Conservation (phyloP, 768 basidiomycete genomes). For the Pleurotus giganteus region DNA sequence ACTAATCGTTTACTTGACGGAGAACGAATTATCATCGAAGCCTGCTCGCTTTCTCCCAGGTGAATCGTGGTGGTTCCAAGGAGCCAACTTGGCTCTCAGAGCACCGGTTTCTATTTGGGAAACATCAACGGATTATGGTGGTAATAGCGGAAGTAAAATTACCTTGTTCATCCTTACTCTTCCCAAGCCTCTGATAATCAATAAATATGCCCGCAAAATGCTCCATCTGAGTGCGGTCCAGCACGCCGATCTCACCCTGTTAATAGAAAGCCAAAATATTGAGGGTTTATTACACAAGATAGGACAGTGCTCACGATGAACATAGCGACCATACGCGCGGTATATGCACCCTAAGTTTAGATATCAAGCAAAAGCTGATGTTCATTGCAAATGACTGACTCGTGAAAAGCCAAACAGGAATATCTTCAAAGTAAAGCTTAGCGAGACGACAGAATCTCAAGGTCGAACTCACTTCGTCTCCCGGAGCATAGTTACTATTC, state of each 20-base stretch:
- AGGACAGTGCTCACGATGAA: conserved; percentile 50
- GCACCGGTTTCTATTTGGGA: conserved; percentile 28
- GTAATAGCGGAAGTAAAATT: conserved; percentile 3
- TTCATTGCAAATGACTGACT: conserved; percentile 29
- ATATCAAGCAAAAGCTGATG: conserved; percentile 8
- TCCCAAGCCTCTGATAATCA: conserved; percentile 60
- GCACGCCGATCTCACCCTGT: conserved; percentile 69
- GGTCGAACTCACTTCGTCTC: conserved; percentile 56
- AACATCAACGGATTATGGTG: conserved; percentile 15
- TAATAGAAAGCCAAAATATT: not conserved
- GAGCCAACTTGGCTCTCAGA: conserved; percentile 43
- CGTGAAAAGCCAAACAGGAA: conserved; percentile 79
- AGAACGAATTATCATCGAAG: conserved; percentile 46
- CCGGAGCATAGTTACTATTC: conserved; percentile 63
- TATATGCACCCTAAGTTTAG: conserved; percentile 63
- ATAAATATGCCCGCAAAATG: conserved; percentile 64
- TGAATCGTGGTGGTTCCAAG: conserved; percentile 52
- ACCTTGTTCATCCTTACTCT: conserved; percentile 47
- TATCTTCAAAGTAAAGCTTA: conserved; percentile 41
- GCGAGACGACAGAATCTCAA: not conserved
- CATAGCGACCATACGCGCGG: conserved; percentile 70
- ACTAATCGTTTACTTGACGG: conserved; percentile 65
- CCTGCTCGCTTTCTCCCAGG: conserved; percentile 52
- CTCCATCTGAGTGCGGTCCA: conserved; percentile 72
- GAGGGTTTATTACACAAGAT: too few species aligned